Conservation (phyloP, 768 basidiomycete genomes). For the Epithele typhae region DNA sequence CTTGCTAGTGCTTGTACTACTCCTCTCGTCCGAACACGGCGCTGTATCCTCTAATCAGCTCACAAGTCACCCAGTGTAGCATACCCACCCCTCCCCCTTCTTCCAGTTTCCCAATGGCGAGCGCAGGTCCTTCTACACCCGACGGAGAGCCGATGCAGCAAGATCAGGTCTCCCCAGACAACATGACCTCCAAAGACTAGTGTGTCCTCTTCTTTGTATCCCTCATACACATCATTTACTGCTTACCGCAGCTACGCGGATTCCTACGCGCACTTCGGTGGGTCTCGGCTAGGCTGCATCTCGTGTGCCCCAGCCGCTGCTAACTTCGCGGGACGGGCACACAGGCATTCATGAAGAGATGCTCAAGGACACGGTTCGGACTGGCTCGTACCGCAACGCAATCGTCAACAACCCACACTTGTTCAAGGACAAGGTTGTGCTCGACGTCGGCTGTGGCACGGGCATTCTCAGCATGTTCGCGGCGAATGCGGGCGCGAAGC, state of each 20-base stretch:
- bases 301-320: background rate
- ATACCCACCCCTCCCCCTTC: conserved; percentile 1
- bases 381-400: conserved; percentile 89
- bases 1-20: background rate
- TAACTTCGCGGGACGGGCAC: background rate
- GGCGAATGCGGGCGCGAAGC: conserved; percentile 90
- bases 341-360: conserved; percentile 98
- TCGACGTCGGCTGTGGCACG: conserved; percentile 98
- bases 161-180: conserved; percentile 16
- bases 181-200: conserved; percentile 86
- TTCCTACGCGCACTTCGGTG: conserved; percentile 94
- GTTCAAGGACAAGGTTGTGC: conserved; percentile 94
- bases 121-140: conserved; percentile 26
- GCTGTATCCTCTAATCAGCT: too few relatives aligned
- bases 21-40: too few relatives aligned
- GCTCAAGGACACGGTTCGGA: conserved; percentile 95
- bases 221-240: conserved; percentile 23
- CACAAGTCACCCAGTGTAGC: conserved; percentile 11
- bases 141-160: conserved; percentile 20
- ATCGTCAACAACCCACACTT: conserved; percentile 93
- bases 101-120: too few relatives aligned
- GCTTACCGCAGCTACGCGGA: conserved; percentile 73
- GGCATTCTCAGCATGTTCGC: conserved; percentile 99
- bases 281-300: background rate
- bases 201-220: conserved; percentile 34